Percentiles rank a stretch among this genome's conserved stretches.
Conservation (phyloP, 768 basidiomycete species). For the Naganishia vishniacii region DNA sequence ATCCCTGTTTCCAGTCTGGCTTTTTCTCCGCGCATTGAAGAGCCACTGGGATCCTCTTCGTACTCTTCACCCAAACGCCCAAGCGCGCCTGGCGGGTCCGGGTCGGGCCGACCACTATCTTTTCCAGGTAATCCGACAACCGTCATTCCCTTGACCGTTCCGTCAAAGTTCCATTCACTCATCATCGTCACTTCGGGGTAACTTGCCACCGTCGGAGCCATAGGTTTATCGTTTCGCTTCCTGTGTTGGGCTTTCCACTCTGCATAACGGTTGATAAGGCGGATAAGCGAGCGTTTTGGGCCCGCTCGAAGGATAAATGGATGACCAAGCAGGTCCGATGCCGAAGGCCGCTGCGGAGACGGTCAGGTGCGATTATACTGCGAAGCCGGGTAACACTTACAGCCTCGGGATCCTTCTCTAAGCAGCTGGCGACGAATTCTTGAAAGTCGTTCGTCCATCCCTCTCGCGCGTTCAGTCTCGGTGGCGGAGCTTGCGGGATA, state of each 20-base stretch:
- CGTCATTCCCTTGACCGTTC: constrained; percentile 43
- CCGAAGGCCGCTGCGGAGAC: constrained; percentile 67
- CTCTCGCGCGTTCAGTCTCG: constrained; percentile 79
- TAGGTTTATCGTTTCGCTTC: constrained; percentile 42
- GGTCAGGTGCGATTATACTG: neutral
- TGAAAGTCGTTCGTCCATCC: constrained; percentile 83
- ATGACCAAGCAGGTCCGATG: constrained; percentile 87
- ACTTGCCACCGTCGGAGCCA: constrained; percentile 27
- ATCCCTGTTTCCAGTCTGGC: constrained; percentile 33
- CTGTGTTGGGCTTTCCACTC: constrained; percentile 62
- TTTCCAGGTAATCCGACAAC: constrained; percentile 60
- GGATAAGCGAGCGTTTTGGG: constrained; percentile 74
- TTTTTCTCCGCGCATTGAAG: constrained; percentile 34
- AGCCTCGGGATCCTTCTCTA: constrained; percentile 78
- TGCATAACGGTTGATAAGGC: constrained; percentile 81
- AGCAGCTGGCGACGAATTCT: constrained; percentile 80
- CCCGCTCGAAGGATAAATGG: constrained; percentile 80
- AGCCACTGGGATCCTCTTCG: constrained; percentile 23
- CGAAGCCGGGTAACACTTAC: constrained; percentile 3
- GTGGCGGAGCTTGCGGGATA: constrained; percentile 93
- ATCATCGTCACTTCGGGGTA: constrained; percentile 59
- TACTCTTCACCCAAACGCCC: constrained; percentile 23
- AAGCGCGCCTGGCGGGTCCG: constrained; percentile 1
- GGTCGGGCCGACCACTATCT: constrained; percentile 53
- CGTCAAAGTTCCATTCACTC: constrained; percentile 93